phyloP scores from a whole-genome alignment of 2,329 filamentous ascomycete genomes.

The Cryoendolithus antarcticus region DNA sequence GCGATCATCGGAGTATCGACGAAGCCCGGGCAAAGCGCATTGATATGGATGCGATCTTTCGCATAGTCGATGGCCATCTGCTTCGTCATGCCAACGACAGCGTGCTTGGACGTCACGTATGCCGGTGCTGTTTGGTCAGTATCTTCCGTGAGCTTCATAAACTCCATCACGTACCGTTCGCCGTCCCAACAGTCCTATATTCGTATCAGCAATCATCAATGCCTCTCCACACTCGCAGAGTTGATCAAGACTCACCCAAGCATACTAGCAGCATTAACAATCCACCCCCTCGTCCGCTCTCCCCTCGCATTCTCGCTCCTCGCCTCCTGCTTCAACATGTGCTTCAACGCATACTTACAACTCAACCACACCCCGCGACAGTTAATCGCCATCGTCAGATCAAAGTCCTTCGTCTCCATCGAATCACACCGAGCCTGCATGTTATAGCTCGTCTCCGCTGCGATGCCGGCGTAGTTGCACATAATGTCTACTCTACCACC shows the following conservation, averaged over 20 bases:
- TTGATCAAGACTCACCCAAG: not conserved
- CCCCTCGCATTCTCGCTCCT: slow-evolving; percentile 20
- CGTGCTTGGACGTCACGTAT: slow-evolving; percentile 13
- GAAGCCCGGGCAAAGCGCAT: slow-evolving; percentile 11
- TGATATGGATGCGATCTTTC: slow-evolving; percentile 14
- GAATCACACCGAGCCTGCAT: slow-evolving; percentile 8
- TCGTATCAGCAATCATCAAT: not conserved
- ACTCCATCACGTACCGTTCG: not conserved
- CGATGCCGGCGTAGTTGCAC: slow-evolving; percentile 16
- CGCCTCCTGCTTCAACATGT: slow-evolving; percentile 30
- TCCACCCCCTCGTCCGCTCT: slow-evolving; percentile 33
- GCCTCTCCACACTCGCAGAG: no score
- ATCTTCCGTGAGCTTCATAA: no score
- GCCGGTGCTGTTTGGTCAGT: slow-evolving; percentile 1
- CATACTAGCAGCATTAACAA: slow-evolving; percentile 38
- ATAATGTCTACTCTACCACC: slow-evolving; percentile 17
- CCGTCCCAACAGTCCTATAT: not conserved
- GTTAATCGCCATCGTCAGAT: slow-evolving; percentile 22
- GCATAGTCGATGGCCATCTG: slow-evolving; percentile 17
- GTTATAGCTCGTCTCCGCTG: slow-evolving; percentile 6
- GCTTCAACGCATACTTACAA: slow-evolving; percentile 27
- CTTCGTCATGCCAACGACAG: slow-evolving; percentile 19
- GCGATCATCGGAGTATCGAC: slow-evolving; percentile 12
- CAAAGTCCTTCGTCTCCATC: slow-evolving; percentile 12
- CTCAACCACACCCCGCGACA: slow-evolving; percentile 29